phyloP scores from a whole-genome alignment of 2,329 filamentous ascomycete species.

The Ascochyta koolunga region DNA sequence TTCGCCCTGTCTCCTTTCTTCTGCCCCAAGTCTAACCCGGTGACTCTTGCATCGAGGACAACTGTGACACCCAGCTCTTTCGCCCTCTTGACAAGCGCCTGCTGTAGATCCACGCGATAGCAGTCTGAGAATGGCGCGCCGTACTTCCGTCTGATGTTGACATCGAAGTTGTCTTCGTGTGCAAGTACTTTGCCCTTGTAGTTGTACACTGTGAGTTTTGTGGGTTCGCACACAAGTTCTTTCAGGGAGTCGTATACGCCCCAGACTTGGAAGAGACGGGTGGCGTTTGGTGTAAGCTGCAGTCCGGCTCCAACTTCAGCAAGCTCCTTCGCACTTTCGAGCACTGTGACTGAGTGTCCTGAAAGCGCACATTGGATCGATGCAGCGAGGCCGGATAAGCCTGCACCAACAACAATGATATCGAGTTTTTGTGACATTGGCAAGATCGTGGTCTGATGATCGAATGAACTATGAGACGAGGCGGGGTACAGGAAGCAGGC shows the following conservation, averaged over 20 bases:
- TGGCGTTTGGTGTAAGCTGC: slow-evolving; percentile 49
- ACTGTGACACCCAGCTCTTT: slow-evolving; percentile 60
- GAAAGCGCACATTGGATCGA: slow-evolving; percentile 51
- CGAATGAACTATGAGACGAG: not conserved
- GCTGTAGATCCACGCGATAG: slow-evolving; percentile 68
- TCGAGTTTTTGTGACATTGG: slow-evolving; percentile 27
- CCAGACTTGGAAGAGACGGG: slow-evolving; percentile 59
- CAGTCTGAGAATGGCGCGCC: slow-evolving; percentile 63
- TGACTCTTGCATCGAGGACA: slow-evolving; percentile 56
- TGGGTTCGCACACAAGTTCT: slow-evolving; percentile 52
- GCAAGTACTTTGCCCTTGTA: slow-evolving; percentile 59
- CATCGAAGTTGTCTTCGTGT: slow-evolving; percentile 58
- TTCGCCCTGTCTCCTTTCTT: slow-evolving; percentile 38
- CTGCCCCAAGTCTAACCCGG: slow-evolving; percentile 55
- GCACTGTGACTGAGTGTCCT: slow-evolving; percentile 50
- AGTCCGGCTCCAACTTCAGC: slow-evolving; percentile 50
- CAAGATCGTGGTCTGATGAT: not conserved
- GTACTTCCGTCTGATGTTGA: slow-evolving; percentile 61
- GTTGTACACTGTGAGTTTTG: slow-evolving; percentile 57
- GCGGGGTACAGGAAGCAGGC: not conserved
- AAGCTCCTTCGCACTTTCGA: slow-evolving; percentile 51
- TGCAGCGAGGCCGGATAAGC: slow-evolving; percentile 52
- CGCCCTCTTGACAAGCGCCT: slow-evolving; percentile 59
- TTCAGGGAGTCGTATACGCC: slow-evolving; percentile 54
- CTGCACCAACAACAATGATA: slow-evolving; percentile 46